Base-by-base conservation (phyloP, 2,329 filamentous ascomycete genomes). In the Verticillium klebahnii region DNA sequence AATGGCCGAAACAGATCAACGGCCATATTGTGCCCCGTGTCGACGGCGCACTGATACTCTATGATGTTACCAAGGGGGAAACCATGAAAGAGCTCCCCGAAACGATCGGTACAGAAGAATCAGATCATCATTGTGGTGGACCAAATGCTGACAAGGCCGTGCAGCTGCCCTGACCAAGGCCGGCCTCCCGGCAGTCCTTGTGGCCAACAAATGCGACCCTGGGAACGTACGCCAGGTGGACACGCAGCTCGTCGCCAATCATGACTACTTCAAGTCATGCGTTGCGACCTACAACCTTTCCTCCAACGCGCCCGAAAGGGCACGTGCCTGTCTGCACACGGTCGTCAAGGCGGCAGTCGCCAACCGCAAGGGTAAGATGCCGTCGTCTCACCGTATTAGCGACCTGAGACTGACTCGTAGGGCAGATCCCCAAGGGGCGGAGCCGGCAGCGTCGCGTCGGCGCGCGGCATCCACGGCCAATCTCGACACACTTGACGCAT, bases 121-220 rank as follows among this genome's bases (percentile, higher is more conserved):
- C 55, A 45, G 54, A 11, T 37, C 58, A 56, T 37, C 50, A 36
- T 54, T 45, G 61, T n/a, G 12, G 17, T 23, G 3, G 45, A n/a
- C 23, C 45, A 50, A 8, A 23, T 62, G 61, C 69, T 73, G 60
- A 70, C 65, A 57, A 69, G 5, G 29, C 45, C 17, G 17, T 29
- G 9, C 73, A 96, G 93, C 87, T 77, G 88, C 89, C 52, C 81
- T 96, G 59, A 85, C 87, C 62, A 89, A 89, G 68, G 87, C 89
- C 19, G 83, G 84, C 29, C 77, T 96, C 45, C 92, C 93, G 9
- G 90, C 89, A 60, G 83, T 94, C 65, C 84, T 97, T 52, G 91
- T 96, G 59, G 92, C 92, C 61, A 94, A 89, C 74, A 97, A 97
- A 81, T 96, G 92, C 79, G 94, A 97, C 74, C 87, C 89, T 57